Base-by-base conservation (phyloP, 1,284 basidiomycete species). In the Ceratobasidium papillatum region DNA sequence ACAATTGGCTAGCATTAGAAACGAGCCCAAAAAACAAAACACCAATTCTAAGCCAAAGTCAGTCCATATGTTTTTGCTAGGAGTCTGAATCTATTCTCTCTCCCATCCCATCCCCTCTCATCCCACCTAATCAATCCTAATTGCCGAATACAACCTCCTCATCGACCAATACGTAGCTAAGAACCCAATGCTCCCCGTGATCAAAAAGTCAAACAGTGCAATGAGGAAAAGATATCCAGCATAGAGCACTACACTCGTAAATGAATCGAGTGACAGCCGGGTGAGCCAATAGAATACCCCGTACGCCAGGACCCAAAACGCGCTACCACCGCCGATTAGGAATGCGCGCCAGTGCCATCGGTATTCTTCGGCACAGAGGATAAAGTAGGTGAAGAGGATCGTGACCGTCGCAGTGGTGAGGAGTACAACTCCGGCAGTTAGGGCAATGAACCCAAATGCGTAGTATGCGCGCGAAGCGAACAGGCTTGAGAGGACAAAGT, bases 321-420 rank as follows among this genome's bases (percentile, higher is more conserved):
- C 93, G 75, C 92, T 94, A 25, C 95, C 95, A 5, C 96, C 97
- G 38, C 96, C 97, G n/a, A 91, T 93, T 77, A 98, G 81, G 87
- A 99, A 98, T 3, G 95, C 88, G 52, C 95, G 89, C 96, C 97
- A 99, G 77, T 99, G 96, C 96, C 96, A 99, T 77, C 94, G 87
- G 83, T 98, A 99, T 80, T 99, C 96, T 82, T 99, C 97, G 11
- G 95, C 93, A 78, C 96, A 99, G 17, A 99, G 88, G 75, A 91
- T 87, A 82, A 98, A 98, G 85, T 99, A 98, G 0, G 91, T 91
- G 83, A 96, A 94, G 9, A 98, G 86, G 77, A 97, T 93, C 2
- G 94, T 91, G 43, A 96, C 93, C 0, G 95, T 96, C 1, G 94
- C 96, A 0, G 94, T 94, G 1, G 95, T 98, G 54, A 98, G 83